Evolutionary conservation across 2,329 filamentous ascomycete species (phyloP).

Genomic region (Aspergillus ruber): DNA sequence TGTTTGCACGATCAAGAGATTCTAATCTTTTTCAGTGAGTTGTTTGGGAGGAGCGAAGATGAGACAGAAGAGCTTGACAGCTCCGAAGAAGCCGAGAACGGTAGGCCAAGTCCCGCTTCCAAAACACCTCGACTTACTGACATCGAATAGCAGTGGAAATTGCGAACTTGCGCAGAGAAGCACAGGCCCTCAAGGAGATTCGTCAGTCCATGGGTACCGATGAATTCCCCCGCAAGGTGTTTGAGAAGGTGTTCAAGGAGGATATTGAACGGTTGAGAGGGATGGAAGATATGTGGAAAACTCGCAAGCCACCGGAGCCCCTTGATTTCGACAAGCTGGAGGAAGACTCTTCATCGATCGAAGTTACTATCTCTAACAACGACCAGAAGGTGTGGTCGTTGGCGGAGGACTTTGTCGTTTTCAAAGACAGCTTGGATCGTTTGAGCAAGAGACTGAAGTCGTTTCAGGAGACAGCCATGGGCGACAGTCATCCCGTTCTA

Average conservation of each 20-base stretch:
- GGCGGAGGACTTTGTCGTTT: conserved; percentile 77
- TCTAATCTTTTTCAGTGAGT: conserved; percentile 51
- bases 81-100: conserved; percentile 74
- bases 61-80: conserved; percentile 72
- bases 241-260: conserved; percentile 84
- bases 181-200: conserved; percentile 75
- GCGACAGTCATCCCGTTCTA: conserved; percentile 52
- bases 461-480: conserved; percentile 49
- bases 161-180: conserved; percentile 75
- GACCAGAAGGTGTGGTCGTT: conserved; percentile 77
- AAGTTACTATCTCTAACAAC: conserved; percentile 51
- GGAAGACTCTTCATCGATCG: conserved; percentile 46
- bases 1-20: background rate
- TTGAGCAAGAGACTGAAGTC: conserved; percentile 67
- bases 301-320: conserved; percentile 64
- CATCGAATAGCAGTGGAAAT: conserved; percentile 62
- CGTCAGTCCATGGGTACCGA: conserved; percentile 71
- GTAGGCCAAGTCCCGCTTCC: conserved; percentile 33
- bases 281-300: conserved; percentile 97
- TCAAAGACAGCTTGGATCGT: conserved; percentile 66
- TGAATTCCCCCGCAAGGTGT: conserved; percentile 71
- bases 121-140: conserved; percentile 12
- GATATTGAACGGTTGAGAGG: conserved; percentile 76
- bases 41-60: conserved; percentile 88
- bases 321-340: conserved; percentile 62